Conservation (phyloP, 768 basidiomycete genomes). For the Chlorophyllum brunneum region DNA sequence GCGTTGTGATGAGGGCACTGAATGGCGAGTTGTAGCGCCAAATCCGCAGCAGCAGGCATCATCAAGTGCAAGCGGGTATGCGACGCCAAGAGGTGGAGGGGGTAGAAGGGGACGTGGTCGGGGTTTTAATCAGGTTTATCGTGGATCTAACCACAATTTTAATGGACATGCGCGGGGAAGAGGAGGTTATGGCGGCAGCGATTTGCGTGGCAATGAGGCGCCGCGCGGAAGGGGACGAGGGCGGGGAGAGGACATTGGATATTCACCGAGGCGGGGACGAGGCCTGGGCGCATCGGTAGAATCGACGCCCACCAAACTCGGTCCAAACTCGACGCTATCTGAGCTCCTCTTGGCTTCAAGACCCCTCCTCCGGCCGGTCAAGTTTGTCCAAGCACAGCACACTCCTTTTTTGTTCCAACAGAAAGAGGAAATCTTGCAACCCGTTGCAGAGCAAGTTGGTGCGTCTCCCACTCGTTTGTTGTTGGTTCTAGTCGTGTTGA, state of each 20-base stretch:
- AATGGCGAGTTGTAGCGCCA: neutral
- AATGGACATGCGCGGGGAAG: slow-evolving; percentile 18
- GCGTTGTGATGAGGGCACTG: neutral
- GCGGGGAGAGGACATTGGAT: slow-evolving; percentile 18
- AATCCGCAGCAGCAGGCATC: neutral
- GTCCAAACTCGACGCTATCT: slow-evolving; percentile 1
- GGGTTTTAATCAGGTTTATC: neutral
- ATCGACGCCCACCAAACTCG: slow-evolving; percentile 15
- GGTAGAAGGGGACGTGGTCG: neutral
- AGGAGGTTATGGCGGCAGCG: slow-evolving; percentile 4
- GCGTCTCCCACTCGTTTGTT: slow-evolving; percentile 19
- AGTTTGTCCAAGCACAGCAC: slow-evolving; percentile 59
- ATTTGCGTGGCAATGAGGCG: neutral
- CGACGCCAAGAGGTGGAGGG: neutral
- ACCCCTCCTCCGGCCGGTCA: slow-evolving; percentile 62
- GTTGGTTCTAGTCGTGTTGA: slow-evolving; percentile 6
- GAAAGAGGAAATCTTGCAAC: slow-evolving; percentile 56
- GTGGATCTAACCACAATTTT: neutral
- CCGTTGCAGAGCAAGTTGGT: slow-evolving; percentile 51
- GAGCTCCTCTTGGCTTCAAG: slow-evolving; percentile 54
- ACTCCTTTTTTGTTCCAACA: slow-evolving; percentile 49
- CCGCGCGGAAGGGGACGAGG: slow-evolving; percentile 25
- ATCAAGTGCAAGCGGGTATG: neutral
- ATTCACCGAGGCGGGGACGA: slow-evolving; percentile 21
- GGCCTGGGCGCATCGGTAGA: slow-evolving; percentile 27